These are phyloP conservation scores for Nicotiana sylvestris DNA, from an alignment of 257 asterid species.

Conservation along the genomic window DNA sequence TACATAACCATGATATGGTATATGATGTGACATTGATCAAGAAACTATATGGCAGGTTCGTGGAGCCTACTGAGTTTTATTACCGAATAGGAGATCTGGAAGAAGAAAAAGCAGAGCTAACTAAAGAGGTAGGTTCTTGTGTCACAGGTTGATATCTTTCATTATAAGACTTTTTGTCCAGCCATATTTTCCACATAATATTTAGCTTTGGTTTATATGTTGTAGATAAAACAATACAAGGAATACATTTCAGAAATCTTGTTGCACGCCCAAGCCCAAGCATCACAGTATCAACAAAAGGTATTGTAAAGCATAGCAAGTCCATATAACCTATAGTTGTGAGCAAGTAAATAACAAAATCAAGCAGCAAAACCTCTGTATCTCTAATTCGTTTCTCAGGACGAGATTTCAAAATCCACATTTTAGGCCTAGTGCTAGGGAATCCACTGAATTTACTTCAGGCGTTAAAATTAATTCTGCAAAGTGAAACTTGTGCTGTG, in stretches of 20 bases:
- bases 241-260: conserved; percentile 68
- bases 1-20: background rate
- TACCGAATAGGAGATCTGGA: conserved; percentile 50
- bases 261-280: conserved; percentile 87
- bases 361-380: background rate
- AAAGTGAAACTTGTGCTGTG: too few relatives aligned
- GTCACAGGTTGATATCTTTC: conserved; percentile 5
- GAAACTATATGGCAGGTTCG: conserved; percentile 36
- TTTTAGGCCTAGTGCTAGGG: background rate
- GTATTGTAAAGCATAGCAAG: conserved; percentile 28
- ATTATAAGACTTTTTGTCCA: background rate
- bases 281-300: conserved; percentile 81
- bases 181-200: conserved; percentile 3
- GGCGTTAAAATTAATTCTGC: background rate
- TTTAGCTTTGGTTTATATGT: conserved; percentile 19
- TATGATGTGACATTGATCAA: conserved; percentile 17
- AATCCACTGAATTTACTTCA: background rate
- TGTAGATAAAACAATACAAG: conserved; percentile 64
- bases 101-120: conserved; percentile 59
- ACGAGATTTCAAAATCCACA: background rate
- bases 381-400: background rate
- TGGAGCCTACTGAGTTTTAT: conserved; percentile 44
- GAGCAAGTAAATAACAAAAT: background rate
- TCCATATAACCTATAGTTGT: background rate
- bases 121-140: conserved; percentile 47